These are phyloP conservation scores for Rhizopogon salebrosus DNA, from an alignment of 768 basidiomycete genomes.

Conservation along the genomic window DNA sequence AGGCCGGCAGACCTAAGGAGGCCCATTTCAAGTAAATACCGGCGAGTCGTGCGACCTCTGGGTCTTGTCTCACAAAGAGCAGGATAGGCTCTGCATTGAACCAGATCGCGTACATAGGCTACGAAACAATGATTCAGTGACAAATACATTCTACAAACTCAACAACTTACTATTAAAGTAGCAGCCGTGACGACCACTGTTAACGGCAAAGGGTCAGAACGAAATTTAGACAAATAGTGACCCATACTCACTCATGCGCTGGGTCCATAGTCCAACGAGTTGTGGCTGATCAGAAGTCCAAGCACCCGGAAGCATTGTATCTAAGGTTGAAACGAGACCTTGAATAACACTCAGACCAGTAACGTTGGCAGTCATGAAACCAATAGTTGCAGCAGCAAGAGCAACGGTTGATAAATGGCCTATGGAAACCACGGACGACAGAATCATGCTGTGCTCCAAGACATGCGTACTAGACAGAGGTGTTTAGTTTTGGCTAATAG, in stretches of 20 bases:
- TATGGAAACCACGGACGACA: conserved; percentile 84
- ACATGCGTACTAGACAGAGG: conserved; percentile 55
- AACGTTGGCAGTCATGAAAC: conserved; percentile 70
- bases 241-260: conserved; percentile 70
- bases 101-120: conserved; percentile 69
- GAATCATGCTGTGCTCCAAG: conserved; percentile 82
- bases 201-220: not conserved
- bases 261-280: conserved; percentile 86
- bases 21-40: conserved; percentile 69
- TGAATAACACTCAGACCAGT: conserved; percentile 60
- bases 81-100: conserved; percentile 77
- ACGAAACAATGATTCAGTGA: not conserved
- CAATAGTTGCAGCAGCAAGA: conserved; percentile 76
- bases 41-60: conserved; percentile 74
- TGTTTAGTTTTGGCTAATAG: not conserved
- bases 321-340: conserved; percentile 80
- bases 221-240: not conserved
- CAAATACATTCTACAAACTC: not conserved
- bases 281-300: conserved; percentile 87
- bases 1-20: conserved; percentile 72
- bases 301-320: conserved; percentile 89
- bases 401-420: conserved; percentile 89
- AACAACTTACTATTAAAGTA: conserved; percentile 50
- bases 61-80: conserved; percentile 68
- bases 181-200: conserved; percentile 55